These are phyloP conservation scores for Lepidium aucheri DNA, from an alignment of 345 rosid genomes.

Conservation along the genomic window DNA sequence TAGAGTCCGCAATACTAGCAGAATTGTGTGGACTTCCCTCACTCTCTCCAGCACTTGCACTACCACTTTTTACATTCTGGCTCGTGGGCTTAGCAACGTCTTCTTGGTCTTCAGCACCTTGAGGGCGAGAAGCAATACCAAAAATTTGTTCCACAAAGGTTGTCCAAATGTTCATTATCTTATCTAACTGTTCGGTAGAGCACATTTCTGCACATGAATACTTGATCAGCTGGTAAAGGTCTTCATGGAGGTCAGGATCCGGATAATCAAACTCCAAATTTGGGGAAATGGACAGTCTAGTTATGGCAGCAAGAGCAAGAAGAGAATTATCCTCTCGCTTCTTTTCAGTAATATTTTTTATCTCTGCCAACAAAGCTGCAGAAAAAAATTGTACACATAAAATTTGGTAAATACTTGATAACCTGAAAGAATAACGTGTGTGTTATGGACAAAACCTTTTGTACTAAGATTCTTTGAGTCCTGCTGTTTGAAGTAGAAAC, in stretches of 20 bases:
- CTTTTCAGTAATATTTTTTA: constrained; percentile 72
- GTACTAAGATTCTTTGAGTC: constrained; percentile 82
- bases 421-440: neutral
- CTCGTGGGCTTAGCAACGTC: constrained; percentile 50
- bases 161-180: constrained; percentile 77
- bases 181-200: constrained; percentile 66
- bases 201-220: constrained; percentile 84
- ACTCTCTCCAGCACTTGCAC: constrained; percentile 41
- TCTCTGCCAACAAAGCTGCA: constrained; percentile 73
- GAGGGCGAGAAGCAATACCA: constrained; percentile 63
- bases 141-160: constrained; percentile 76
- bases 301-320: constrained; percentile 73
- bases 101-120: constrained; percentile 64
- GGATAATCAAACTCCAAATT: constrained; percentile 64
- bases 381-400: neutral
- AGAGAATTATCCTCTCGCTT: constrained; percentile 63
- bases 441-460: constrained; percentile 43
- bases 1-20: constrained; percentile 32
- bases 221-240: constrained; percentile 75
- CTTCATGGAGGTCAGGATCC: constrained; percentile 74
- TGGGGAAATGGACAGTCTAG: constrained; percentile 46
- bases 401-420: neutral
- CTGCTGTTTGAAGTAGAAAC: constrained; percentile 95
- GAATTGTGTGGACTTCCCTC: constrained; percentile 51
- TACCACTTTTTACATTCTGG: constrained; percentile 39